These are phyloP conservation scores for Rhizoclosmatium globosum DNA, from an alignment of 192 early-diverging fungal species.

Conservation along the genomic window DNA sequence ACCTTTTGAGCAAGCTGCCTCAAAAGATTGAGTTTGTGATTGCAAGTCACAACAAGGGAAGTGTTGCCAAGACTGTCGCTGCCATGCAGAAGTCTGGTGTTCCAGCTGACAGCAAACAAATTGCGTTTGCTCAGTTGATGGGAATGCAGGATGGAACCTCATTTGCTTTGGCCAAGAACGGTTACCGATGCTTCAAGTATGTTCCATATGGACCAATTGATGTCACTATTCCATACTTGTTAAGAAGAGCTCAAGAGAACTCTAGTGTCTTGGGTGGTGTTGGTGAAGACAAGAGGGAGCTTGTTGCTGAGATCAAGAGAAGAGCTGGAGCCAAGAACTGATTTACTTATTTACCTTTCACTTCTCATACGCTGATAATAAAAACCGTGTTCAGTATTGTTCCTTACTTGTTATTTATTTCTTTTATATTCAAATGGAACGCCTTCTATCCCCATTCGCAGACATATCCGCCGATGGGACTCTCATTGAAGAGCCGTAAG, in stretches of 20 bases:
- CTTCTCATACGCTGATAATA: no score
- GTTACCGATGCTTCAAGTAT: slow-evolving; percentile 75
- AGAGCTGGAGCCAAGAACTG: background rate
- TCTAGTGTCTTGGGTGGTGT: slow-evolving; percentile 73
- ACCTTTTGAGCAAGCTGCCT: slow-evolving; percentile 70
- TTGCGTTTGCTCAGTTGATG: slow-evolving; percentile 96
- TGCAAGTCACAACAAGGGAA: slow-evolving; percentile 90
- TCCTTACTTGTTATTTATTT: no score
- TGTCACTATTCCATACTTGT: slow-evolving; percentile 92
- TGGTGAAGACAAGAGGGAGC: slow-evolving; percentile 36
- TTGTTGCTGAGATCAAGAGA: slow-evolving; percentile 33
- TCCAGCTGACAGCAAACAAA: slow-evolving; percentile 51
- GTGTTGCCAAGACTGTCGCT: slow-evolving; percentile 69
- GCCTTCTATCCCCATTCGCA: background rate
- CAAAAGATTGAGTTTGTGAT: slow-evolving; percentile 79
- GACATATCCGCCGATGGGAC: slow-evolving; percentile 19
- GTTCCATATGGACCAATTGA: slow-evolving; percentile 90
- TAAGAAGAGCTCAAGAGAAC: slow-evolving; percentile 95
- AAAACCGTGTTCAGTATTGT: no score
- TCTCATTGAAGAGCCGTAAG: slow-evolving; percentile 3
- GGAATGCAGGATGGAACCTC: slow-evolving; percentile 93
- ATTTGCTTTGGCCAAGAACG: slow-evolving; percentile 77
- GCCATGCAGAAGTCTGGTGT: slow-evolving; percentile 71
- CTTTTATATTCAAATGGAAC: no score
- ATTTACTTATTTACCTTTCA: no score